Evolutionary conservation across 108 stramenopile genomes (phyloP).

Genomic region (Schizochytrium sp.): DNA sequence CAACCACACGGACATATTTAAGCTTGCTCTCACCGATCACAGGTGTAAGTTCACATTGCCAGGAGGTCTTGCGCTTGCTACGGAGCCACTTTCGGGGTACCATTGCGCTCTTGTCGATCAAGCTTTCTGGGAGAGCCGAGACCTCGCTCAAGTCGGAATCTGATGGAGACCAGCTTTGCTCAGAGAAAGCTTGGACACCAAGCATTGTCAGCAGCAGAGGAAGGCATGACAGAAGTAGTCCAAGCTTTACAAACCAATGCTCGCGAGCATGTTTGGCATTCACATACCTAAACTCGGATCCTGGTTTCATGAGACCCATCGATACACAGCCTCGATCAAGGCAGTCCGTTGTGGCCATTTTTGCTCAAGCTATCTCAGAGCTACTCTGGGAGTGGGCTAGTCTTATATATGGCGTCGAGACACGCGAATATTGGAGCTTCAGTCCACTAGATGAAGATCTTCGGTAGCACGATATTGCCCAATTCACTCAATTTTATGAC

Average conservation of each 20-base stretch:
- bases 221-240: constrained; percentile 55
- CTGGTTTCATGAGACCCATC: background rate
- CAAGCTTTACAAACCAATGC: constrained; percentile 40
- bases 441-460: no score
- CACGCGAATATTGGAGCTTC: no score
- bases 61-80: background rate
- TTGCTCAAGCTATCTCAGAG: no score
- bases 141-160: background rate
- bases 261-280: constrained; percentile 21
- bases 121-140: background rate
- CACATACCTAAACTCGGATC: background rate
- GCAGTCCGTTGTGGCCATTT: no score
- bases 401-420: no score
- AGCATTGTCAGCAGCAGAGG: constrained; percentile 46
- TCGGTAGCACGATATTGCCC: no score
- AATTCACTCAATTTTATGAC: no score
- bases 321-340: no score
- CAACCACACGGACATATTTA: constrained; percentile 48
- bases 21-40: constrained; percentile 29
- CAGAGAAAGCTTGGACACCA: constrained; percentile 6
- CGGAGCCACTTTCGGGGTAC: constrained; percentile 24
- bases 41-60: background rate
- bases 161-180: background rate
- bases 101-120: background rate
- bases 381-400: no score